Evolutionary conservation across 2,329 filamentous ascomycete species (phyloP), one percentile per base, ranked within the genome.

Genomic region (Lasiodiplodia sp.): DNA sequence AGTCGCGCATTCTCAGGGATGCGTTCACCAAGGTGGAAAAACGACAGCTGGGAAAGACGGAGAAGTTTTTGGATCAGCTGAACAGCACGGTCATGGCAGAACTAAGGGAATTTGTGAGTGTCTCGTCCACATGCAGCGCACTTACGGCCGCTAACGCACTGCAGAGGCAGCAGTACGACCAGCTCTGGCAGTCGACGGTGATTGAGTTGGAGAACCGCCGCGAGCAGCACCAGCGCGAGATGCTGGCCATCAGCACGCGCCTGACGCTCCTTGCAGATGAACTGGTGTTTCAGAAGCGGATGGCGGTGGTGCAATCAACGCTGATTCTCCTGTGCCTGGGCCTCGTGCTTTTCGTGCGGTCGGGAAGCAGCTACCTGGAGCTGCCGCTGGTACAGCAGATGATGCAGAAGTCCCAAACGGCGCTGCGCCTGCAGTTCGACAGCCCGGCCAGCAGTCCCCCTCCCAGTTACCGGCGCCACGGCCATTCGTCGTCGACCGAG

Each of bases 131-230:
- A 8, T 69, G 28, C 38, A 37, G n/a, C 37, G 37, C 40, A 57
- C 28, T 23, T n/a, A 28, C 53, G 25, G 23, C 25, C 23, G 16
- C 44, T n/a, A 47, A 66, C 49, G 25, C 58, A 69, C 73, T 73
- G 31, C 78, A 78, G 62, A 88, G 93, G 65, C 88, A 90, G 69
- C 92, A 97, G 78, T 98, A 98, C 78, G 95, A 98, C 76, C 93
- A 97, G 76, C 89, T 98, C 14, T 98, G 95, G 94, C 94, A 97
- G 79, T 95, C 92, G 23, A 97, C 96, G 12, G 91, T 97, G 25
- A 90, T 97, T 67, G 94, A 96, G 37, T 87, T 98, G 16, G 94
- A 97, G 77, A 90, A 89, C 52, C 95, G 97, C 78, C 90, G 93
- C 52, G 92, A 97, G 76, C 90, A 93, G 73, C 92, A 92, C 18